phyloP scores from a whole-genome alignment of 1,139 yeast species.

The Blastobotrys ciferrii region DNA sequence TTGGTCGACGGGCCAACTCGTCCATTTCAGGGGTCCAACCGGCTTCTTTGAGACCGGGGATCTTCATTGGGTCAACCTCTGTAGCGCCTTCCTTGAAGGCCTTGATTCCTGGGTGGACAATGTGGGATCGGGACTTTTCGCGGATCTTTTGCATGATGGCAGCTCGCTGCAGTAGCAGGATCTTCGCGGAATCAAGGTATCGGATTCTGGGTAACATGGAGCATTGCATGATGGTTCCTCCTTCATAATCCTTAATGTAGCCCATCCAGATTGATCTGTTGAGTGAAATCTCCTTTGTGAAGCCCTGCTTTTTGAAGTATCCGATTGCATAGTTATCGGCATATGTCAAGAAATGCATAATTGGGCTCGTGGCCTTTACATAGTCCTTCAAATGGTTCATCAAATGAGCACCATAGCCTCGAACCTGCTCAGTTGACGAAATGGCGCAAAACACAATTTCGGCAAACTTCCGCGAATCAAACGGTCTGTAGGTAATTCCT shows the following conservation, averaged over 20 bases:
- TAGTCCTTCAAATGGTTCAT: constrained; percentile 98
- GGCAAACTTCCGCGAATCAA: constrained; percentile 85
- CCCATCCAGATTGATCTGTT: constrained; percentile 96
- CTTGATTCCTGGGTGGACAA: constrained; percentile 77
- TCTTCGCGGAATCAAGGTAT: constrained; percentile 85
- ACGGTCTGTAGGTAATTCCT: constrained; percentile 94
- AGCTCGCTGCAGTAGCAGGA: constrained; percentile 81
- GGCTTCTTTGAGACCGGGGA: constrained; percentile 86
- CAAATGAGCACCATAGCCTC: constrained; percentile 97
- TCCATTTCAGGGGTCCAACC: constrained; percentile 99
- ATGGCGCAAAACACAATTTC: constrained; percentile 98
- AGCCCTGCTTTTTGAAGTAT: constrained; percentile 95
- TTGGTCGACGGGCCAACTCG: constrained; percentile 90
- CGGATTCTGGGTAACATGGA: constrained; percentile 85
- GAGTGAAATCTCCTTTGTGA: constrained; percentile 87
- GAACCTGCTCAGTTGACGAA: constrained; percentile 92
- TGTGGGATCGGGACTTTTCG: constrained; percentile 72
- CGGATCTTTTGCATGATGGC: constrained; percentile 84
- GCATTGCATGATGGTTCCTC: constrained; percentile 98
- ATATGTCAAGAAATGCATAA: constrained; percentile 86
- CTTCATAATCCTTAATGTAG: constrained; percentile 96
- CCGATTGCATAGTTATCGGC: constrained; percentile 99
- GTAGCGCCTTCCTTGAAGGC: constrained; percentile 49
- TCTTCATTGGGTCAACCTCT: constrained; percentile 62
- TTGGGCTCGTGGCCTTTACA: constrained; percentile 83